Percentiles rank a stretch among this genome's conserved stretches.
phyloP scores from a whole-genome alignment of 495 filamentous ascomycete genomes.

The Hypoxylon perforatum region DNA sequence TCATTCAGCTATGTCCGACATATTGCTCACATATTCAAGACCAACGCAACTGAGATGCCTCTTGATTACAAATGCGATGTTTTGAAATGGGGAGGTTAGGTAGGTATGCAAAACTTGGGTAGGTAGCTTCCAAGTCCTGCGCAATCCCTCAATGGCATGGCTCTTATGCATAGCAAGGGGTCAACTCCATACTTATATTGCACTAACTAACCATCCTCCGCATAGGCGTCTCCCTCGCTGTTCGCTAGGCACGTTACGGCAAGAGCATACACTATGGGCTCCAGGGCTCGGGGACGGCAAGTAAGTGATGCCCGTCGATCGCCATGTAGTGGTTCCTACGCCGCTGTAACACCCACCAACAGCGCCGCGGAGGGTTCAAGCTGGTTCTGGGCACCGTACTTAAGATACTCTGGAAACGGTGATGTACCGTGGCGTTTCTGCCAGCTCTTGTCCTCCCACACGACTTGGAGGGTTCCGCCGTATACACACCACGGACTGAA shows the following conservation, averaged over 20 bases:
- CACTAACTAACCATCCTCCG: slow-evolving; percentile 1
- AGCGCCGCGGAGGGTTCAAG: not conserved
- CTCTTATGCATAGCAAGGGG: slow-evolving; percentile 7
- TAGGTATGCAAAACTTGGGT: not conserved
- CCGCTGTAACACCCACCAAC: not conserved
- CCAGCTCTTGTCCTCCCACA: no score
- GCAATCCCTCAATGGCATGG: slow-evolving; percentile 11
- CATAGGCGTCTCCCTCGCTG: not conserved
- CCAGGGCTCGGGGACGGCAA: not conserved
- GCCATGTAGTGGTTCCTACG: not conserved
- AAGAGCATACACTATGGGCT: slow-evolving; percentile 1
- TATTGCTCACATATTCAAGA: not conserved
- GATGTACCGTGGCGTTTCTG: no score
- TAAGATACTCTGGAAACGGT: no score
- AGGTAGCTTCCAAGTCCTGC: slow-evolving; percentile 8
- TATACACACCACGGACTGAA: not conserved
- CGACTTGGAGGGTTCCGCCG: not conserved
- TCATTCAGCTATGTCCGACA: not conserved
- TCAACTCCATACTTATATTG: not conserved
- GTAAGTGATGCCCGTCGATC: not conserved
- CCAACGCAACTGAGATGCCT: not conserved
- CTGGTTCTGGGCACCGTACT: no score
- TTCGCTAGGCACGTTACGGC: not conserved
- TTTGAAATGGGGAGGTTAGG: not conserved
- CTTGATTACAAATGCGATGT: not conserved